Base-by-base conservation (phyloP, 495 filamentous ascomycete genomes). In the Aspergillus homomorphus region DNA sequence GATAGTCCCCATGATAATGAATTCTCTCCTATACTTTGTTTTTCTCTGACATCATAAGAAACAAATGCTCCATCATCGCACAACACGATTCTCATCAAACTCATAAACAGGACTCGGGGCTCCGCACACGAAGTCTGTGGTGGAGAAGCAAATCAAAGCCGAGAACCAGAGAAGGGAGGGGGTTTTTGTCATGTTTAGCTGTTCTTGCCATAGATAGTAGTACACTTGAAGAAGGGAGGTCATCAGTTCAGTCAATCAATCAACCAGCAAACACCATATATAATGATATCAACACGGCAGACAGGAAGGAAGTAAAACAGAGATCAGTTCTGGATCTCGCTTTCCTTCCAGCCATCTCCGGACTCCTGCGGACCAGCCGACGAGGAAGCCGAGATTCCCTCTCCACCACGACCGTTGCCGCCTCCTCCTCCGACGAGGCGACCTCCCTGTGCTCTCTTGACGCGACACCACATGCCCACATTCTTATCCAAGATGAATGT, bases 401-500 rank as follows among this genome's bases (percentile, higher is more conserved):
- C 77, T 4, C 76, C 71, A 42, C 63, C 69, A 55, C 77, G 74
- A 7, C 90, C 72, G 78, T 43, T 57, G 41, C 54, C 72, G 54
- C 59, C 54, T 4, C 69, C 74, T 43, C 76, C 76, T 53, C 90
- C 76, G 78, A 88, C 72, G 78, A 84, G 62, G 73, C 90, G 73
- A n/a, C 86, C 85, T 4, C 92, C 91, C 62, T 91, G 84, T 61
- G 88, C 87, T 57, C 94, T 80, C 85, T 98, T 99, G 12, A 99
- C 93, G 24, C 94, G 84, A 69, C 91, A 95, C 77, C 87, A 90
- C 67, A 96, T 82, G 2, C 92, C 90, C 45, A 98, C 88, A 66
- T 90, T 81, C 65, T 87, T 83, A 71, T 98, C 94, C 74, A 87
- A 84, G 53, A 98, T 87, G 69, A 99, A 99, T 50, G 91, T 89